Evolutionary conservation across 2,329 filamentous ascomycete species (phyloP).

Genomic region (Fusarium illudens): DNA sequence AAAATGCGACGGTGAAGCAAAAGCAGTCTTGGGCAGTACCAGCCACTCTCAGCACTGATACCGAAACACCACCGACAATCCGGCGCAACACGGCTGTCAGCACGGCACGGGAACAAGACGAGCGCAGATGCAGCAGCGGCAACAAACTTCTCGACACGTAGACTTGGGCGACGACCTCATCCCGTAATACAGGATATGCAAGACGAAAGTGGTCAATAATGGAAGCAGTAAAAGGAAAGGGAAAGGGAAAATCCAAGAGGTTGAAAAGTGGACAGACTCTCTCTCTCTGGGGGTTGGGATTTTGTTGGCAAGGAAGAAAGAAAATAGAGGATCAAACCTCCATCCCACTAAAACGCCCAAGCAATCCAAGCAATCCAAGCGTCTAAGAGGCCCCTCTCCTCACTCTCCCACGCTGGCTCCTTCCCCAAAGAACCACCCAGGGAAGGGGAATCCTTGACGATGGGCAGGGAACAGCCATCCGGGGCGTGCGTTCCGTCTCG

Average conservation of each 20-base stretch:
- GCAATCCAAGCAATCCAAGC: not conserved
- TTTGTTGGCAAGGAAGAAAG: not conserved
- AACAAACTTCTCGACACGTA: conserved; percentile 15
- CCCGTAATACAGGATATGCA: conserved; percentile 6
- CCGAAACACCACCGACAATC: conserved; percentile 14
- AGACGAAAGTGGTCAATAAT: not conserved
- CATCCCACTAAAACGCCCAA: conserved; percentile 18
- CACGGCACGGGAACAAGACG: not conserved
- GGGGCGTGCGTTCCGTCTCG: conserved; percentile 23
- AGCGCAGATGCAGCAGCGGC: conserved; percentile 10
- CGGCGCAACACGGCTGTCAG: conserved; percentile 18
- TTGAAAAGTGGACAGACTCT: conserved; percentile 27
- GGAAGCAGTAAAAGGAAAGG: not conserved
- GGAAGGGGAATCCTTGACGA: conserved; percentile 12
- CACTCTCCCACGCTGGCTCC: not conserved
- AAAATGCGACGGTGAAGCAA: not conserved
- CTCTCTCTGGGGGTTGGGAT: conserved; percentile 23
- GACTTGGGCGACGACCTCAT: conserved; percentile 11
- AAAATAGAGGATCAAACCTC: not conserved
- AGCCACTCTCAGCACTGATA: not conserved
- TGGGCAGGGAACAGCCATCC: conserved; percentile 17
- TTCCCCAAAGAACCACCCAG: conserved; percentile 28
- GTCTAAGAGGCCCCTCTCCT: not conserved
- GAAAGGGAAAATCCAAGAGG: conserved; percentile 18
- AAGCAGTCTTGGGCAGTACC: conserved; percentile 8